A percentile compares a stretch with the other conserved stretches of the same genome.
Conservation (phyloP, 2,329 filamentous ascomycete species). For the Penicillium griseofulvum region DNA sequence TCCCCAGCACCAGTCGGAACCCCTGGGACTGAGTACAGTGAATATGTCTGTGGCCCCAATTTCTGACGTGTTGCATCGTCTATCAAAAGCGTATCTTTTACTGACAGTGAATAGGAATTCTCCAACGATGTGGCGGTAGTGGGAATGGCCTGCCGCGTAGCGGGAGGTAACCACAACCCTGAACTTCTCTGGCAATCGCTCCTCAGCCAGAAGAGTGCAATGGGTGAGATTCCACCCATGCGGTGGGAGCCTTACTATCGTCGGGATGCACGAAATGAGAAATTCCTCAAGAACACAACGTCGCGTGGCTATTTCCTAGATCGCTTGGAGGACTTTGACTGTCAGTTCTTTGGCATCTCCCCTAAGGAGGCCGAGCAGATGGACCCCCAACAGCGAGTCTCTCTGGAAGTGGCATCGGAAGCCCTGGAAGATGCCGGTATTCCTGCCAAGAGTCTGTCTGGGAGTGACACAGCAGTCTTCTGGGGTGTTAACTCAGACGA, state of each 20-base stretch:
- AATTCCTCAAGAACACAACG: slow-evolving; percentile 25
- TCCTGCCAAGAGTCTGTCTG: slow-evolving; percentile 16
- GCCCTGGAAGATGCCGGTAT: slow-evolving; percentile 27
- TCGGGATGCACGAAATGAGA: slow-evolving; percentile 27
- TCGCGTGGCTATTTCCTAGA: slow-evolving; percentile 33
- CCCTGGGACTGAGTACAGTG: background rate
- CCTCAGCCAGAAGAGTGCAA: slow-evolving; percentile 27
- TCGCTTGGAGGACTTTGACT: slow-evolving; percentile 29
- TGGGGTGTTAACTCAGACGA: slow-evolving; percentile 37
- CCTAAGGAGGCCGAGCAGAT: slow-evolving; percentile 29
- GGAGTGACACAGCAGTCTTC: slow-evolving; percentile 31
- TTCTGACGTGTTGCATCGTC: background rate
- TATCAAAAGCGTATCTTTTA: background rate
- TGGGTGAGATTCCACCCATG: slow-evolving; percentile 28
- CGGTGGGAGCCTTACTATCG: slow-evolving; percentile 34
- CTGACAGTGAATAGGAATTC: slow-evolving; percentile 1
- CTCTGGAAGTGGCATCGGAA: slow-evolving; percentile 23
- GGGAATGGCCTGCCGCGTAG: slow-evolving; percentile 34
- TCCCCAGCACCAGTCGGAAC: background rate
- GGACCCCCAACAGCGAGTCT: slow-evolving; percentile 32
- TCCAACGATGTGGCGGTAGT: slow-evolving; percentile 32
- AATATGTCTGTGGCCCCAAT: background rate
- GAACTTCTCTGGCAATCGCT: slow-evolving; percentile 37
- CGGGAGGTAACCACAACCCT: slow-evolving; percentile 30
- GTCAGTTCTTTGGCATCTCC: slow-evolving; percentile 29